phyloP scores from a whole-genome alignment of 495 filamentous ascomycete genomes.

The Penicillium angulare region DNA sequence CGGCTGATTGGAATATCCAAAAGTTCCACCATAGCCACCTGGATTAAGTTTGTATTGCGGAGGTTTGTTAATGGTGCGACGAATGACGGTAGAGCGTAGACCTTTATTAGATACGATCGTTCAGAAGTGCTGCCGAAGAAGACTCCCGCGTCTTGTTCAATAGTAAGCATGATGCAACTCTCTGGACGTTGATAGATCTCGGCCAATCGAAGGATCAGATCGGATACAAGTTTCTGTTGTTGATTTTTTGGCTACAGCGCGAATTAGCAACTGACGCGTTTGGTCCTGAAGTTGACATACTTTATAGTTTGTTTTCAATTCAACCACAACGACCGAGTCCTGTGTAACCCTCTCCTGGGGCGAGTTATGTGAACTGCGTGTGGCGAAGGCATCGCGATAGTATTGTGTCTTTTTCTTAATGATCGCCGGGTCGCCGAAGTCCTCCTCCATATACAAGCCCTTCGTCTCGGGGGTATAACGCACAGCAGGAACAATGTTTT shows the following conservation, averaged over 20 bases:
- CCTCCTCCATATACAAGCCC: slow-evolving; percentile 5
- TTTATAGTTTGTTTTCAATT: slow-evolving; percentile 81
- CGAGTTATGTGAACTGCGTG: slow-evolving; percentile 49
- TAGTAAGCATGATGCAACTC: slow-evolving; percentile 65
- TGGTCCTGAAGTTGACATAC: slow-evolving; percentile 45
- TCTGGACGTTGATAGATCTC: slow-evolving; percentile 70
- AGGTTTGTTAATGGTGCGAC: slow-evolving; percentile 78
- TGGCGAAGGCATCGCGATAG: slow-evolving; percentile 59
- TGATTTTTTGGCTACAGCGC: slow-evolving; percentile 33
- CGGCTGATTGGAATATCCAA: slow-evolving; percentile 61
- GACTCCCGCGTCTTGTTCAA: slow-evolving; percentile 74
- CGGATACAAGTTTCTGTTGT: slow-evolving; percentile 58
- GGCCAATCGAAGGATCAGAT: slow-evolving; percentile 67
- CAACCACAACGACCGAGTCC: slow-evolving; percentile 72
- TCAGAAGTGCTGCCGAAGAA: slow-evolving; percentile 70
- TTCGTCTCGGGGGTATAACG: slow-evolving; percentile 12
- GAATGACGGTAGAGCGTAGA: slow-evolving; percentile 66
- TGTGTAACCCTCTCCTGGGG: slow-evolving; percentile 57
- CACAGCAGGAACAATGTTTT: slow-evolving; percentile 12
- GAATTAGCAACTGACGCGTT: not conserved
- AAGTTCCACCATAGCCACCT: slow-evolving; percentile 63
- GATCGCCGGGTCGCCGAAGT: slow-evolving; percentile 21
- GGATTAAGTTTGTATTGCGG: slow-evolving; percentile 73
- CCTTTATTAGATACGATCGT: slow-evolving; percentile 78
- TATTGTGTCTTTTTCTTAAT: slow-evolving; percentile 47